Base-by-base conservation (phyloP, 2,329 filamentous ascomycete genomes). In the Venturia nashicola region DNA sequence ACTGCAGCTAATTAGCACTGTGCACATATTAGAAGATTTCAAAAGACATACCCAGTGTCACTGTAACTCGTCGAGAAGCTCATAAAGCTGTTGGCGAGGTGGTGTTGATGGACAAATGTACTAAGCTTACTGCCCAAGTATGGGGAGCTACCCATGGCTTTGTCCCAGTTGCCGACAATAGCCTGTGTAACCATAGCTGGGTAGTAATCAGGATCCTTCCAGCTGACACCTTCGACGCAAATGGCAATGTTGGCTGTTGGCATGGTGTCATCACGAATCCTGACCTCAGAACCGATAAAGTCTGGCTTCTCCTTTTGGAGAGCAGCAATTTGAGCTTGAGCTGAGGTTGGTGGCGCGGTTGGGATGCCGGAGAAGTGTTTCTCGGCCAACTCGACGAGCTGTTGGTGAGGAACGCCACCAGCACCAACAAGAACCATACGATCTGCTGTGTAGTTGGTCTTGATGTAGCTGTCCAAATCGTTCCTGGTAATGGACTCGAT, bases 21-120 rank as follows among this genome's bases (percentile, higher is more conserved):
- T 18, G 16, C 6, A 61, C 14, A 51, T 4, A 27, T 51, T n/a
- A 40, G 46, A 3, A 1, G 7, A n/a, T 8, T 16, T 9, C 12
- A 40, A 27, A 60, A 36, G 16, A 76, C 87, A 78, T 85, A 96
- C 91, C 92, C 94, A 76, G 94, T 99, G 78, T 99, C 94, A 75
- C 92, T 97, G 82, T 99, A 99, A 83, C 91, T 96, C 70, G 94
- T 99, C 69, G 92, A 97, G 82, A 99, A 99, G 82, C 90, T 96
- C 95, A 99, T 99, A 85, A 97, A 99, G 86, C 92, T 97, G 83
- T 96, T 99, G 78, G 94, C 94, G 67, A 99, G 85, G 77, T 92
- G 88, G 80, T 97, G 86, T 80, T 96, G 87, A 83, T 95, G 90
- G 70, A 99, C 88, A 73, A 94, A 91, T 69, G 88, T 87, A 82